Conservation (phyloP, 371 early-diverging fungal species). For the Lichtheimia ramosa region DNA sequence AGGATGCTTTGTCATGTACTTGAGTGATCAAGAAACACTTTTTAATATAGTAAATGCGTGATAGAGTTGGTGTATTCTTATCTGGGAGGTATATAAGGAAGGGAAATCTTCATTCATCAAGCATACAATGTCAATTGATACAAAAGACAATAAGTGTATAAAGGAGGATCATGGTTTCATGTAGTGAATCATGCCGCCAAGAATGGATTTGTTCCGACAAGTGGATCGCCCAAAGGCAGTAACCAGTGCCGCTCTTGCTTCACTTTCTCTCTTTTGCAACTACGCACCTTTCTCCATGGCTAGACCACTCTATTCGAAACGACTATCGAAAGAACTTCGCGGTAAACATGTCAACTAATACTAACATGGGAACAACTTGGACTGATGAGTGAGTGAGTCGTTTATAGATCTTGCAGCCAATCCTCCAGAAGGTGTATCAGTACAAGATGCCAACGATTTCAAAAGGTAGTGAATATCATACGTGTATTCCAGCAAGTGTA, state of each 20-base stretch:
- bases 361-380: background rate
- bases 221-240: too few species aligned
- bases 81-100: too few species aligned
- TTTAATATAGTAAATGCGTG: too few species aligned
- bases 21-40: too few species aligned
- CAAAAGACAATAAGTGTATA: too few species aligned
- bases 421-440: conserved; percentile 58
- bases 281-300: conserved; percentile 11
- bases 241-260: background rate
- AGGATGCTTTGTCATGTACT: too few species aligned
- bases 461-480: conserved; percentile 38
- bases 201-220: background rate
- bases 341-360: conserved; percentile 26
- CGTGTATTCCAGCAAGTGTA: background rate
- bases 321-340: conserved; percentile 56
- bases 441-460: conserved; percentile 60
- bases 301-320: conserved; percentile 29
- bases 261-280: background rate
- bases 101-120: too few species aligned
- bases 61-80: too few species aligned
- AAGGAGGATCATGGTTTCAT: too few species aligned
- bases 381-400: background rate
- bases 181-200: too few species aligned
- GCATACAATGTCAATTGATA: too few species aligned
- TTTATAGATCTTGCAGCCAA: conserved; percentile 54